Evolutionary conservation across 345 rosid genomes (phyloP).

Genomic region (Schrenkiella parvula): DNA sequence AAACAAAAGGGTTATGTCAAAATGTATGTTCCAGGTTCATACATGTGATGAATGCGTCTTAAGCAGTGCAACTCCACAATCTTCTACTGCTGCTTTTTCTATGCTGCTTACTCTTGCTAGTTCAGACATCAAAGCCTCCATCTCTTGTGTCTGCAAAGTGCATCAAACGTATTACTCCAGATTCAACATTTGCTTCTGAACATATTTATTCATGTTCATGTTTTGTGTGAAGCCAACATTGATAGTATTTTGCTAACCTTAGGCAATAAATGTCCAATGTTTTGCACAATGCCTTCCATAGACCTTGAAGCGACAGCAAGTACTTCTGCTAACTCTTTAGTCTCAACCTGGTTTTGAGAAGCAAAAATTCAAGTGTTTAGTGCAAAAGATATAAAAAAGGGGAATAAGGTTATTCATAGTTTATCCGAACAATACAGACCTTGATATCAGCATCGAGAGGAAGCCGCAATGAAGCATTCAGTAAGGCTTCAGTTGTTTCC

Average conservation of each 20-base stretch:
- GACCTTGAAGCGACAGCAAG: constrained; percentile 49
- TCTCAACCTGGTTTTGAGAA: constrained; percentile 47
- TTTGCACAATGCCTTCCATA: constrained; percentile 51
- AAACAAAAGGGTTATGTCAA: not conserved
- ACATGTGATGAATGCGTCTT: constrained; percentile 57
- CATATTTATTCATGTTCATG: not conserved
- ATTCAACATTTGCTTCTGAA: not conserved
- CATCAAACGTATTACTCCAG: not conserved
- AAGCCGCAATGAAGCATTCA: constrained; percentile 52
- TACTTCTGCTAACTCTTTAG: constrained; percentile 55
- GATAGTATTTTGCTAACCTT: constrained; percentile 40
- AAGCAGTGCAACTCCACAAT: constrained; percentile 53
- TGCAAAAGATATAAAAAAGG: not conserved
- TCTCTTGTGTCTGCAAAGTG: constrained; percentile 57
- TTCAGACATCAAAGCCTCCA: constrained; percentile 63
- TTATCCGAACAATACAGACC: constrained; percentile 38
- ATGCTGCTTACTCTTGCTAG: constrained; percentile 58
- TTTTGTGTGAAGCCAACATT: not conserved
- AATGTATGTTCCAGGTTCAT: not conserved
- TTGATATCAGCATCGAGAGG: constrained; percentile 55
- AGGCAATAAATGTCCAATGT: constrained; percentile 47
- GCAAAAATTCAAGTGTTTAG: not conserved
- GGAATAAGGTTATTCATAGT: not conserved
- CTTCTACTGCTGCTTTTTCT: constrained; percentile 63
- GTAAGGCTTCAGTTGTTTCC: constrained; percentile 58